Evolutionary conservation across 2,329 filamentous ascomycete genomes (phyloP).

Genomic region (Aspergillus versicolor): DNA sequence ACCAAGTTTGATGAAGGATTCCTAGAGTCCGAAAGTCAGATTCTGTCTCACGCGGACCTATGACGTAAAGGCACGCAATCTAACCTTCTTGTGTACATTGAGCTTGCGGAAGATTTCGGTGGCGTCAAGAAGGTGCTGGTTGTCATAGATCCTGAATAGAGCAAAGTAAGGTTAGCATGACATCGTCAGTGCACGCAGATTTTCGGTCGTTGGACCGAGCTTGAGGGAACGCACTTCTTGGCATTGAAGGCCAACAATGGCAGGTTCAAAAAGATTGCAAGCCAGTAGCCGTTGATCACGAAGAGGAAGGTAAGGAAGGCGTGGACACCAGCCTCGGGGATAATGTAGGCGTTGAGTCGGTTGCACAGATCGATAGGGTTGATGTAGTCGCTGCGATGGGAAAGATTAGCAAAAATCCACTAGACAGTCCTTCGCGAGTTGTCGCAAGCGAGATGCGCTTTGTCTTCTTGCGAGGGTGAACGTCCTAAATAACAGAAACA

Average conservation of each 20-base stretch:
- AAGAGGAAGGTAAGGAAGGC: slow-evolving; percentile 94
- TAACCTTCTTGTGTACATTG: slow-evolving; percentile 97
- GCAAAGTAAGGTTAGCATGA: slow-evolving; percentile 23
- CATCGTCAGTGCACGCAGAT: not conserved
- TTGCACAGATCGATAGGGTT: slow-evolving; percentile 99
- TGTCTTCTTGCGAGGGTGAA: not conserved
- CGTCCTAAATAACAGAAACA: not conserved
- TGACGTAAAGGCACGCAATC: slow-evolving; percentile 16
- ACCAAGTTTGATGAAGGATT: slow-evolving; percentile 98
- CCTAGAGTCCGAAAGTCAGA: slow-evolving; percentile 52
- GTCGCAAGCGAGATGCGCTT: not conserved
- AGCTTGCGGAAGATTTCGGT: slow-evolving; percentile 99
- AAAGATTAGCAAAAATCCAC: slow-evolving; percentile 19
- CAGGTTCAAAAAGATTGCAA: slow-evolving; percentile 86
- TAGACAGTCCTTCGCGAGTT: slow-evolving; percentile 21
- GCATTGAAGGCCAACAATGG: slow-evolving; percentile 90
- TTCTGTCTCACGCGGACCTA: not conserved
- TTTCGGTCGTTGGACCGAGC: not conserved
- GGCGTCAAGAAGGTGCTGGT: slow-evolving; percentile 93
- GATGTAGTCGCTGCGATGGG: slow-evolving; percentile 81
- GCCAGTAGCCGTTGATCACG: slow-evolving; percentile 98
- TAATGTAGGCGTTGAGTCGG: slow-evolving; percentile 98
- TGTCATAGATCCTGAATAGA: slow-evolving; percentile 78
- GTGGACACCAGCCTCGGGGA: slow-evolving; percentile 96
- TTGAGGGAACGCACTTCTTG: slow-evolving; percentile 76